Conservation (phyloP, 345 rosid genomes). For the Camelina sativa region DNA sequence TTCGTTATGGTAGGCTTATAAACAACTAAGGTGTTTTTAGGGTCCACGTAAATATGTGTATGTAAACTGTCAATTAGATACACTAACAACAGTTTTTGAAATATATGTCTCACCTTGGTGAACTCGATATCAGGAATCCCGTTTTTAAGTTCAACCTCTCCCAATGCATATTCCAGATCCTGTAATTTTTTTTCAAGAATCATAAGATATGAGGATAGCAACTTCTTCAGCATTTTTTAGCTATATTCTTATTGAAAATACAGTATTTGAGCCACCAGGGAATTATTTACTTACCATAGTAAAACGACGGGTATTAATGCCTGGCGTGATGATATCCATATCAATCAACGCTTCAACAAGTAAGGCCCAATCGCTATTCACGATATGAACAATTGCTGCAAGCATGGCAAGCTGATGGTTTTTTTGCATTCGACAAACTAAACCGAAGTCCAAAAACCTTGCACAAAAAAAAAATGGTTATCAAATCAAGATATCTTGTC, state of each 20-base stretch:
- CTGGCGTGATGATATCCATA: slow-evolving; percentile 92
- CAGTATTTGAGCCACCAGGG: slow-evolving; percentile 4
- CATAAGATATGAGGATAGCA: slow-evolving; percentile 21
- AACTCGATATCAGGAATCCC: slow-evolving; percentile 95
- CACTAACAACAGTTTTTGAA: slow-evolving; percentile 23
- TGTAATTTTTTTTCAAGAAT: slow-evolving; percentile 48
- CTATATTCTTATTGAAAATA: slow-evolving; percentile 5
- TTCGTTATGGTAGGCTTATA: not conserved
- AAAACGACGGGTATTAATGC: slow-evolving; percentile 68
- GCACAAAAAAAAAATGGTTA: slow-evolving; percentile 33
- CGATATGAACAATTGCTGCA: slow-evolving; percentile 90
- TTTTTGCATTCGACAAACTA: slow-evolving; percentile 91
- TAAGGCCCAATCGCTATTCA: slow-evolving; percentile 86
- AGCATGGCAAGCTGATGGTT: slow-evolving; percentile 94
- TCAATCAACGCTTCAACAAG: slow-evolving; percentile 79
- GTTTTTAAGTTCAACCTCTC: slow-evolving; percentile 76
- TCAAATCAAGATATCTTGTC: slow-evolving; percentile 25
- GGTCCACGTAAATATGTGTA: not conserved
- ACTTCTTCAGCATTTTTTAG: not conserved
- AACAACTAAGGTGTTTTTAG: slow-evolving; percentile 3
- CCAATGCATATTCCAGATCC: slow-evolving; percentile 89
- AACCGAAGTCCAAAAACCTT: slow-evolving; percentile 96
- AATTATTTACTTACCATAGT: slow-evolving; percentile 60
- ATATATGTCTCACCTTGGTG: slow-evolving; percentile 69
- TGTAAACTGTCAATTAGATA: slow-evolving; percentile 11